Evolutionary conservation across 176 grass and related monocot species (phyloP).

Genomic region (Pontederia paniculata): DNA sequence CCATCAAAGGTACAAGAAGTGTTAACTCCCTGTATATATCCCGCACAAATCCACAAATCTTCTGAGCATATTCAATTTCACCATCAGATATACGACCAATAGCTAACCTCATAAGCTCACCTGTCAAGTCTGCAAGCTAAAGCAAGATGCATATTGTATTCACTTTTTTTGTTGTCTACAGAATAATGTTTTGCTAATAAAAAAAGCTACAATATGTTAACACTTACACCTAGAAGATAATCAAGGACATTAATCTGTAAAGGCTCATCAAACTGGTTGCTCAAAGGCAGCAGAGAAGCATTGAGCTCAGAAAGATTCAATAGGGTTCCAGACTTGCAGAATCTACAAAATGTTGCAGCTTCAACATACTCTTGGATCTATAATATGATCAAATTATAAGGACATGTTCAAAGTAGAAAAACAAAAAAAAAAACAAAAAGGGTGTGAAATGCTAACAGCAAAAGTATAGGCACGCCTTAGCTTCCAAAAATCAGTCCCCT

Average conservation of each 20-base stretch:
- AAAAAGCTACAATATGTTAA: background rate
- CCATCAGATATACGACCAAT: slow-evolving; percentile 97
- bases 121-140: slow-evolving; percentile 96
- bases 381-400: slow-evolving; percentile 20
- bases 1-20: slow-evolving; percentile 85
- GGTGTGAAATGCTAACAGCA: slow-evolving; percentile 40
- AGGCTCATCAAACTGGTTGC: slow-evolving; percentile 59
- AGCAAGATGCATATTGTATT: slow-evolving; percentile 2
- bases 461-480: slow-evolving; percentile 90
- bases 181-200: background rate
- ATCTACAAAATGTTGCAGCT: slow-evolving; percentile 79
- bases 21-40: slow-evolving; percentile 88
- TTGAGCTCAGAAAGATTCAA: slow-evolving; percentile 88
- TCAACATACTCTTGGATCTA: slow-evolving; percentile 95
- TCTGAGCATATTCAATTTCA: slow-evolving; percentile 90
- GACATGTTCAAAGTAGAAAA: background rate
- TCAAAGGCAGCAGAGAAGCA: slow-evolving; percentile 64
- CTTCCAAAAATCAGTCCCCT: slow-evolving; percentile 96
- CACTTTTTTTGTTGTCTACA: background rate
- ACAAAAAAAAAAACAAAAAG: slow-evolving; percentile 5
- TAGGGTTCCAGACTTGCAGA: slow-evolving; percentile 82
- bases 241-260: slow-evolving; percentile 91
- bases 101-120: slow-evolving; percentile 92
- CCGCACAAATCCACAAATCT: slow-evolving; percentile 74
- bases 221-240: slow-evolving; percentile 79